Base-by-base conservation (phyloP, 1,139 yeast species). In the Saccharomyces hybrid region DNA sequence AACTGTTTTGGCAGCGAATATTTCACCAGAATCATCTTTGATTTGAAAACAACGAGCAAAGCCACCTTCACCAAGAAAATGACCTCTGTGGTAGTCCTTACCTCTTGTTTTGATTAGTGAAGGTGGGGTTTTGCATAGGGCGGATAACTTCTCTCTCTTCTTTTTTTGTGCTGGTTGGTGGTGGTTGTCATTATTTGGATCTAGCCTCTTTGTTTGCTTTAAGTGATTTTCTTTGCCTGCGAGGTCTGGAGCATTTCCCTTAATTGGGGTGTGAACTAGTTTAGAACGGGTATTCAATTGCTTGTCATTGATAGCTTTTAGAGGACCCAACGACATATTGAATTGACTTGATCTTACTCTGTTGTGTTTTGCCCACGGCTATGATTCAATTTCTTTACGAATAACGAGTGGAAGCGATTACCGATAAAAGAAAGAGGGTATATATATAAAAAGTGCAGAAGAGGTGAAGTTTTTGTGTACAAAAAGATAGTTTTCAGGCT, bases 11-110 rank as follows among this genome's bases (percentile, higher is more conserved):
- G 99, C 99, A 28, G 99, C 99, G 73, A 79, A 93, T 3, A 89
- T 80, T 67, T 84, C 82, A 42, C 98, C 98, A 58, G 81, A 77
- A 58, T 91, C 86, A 70, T 89, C 96, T 69, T 87, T 88, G 78
- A 93, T 95, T 71, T 93, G 97, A 74, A 95, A 93, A 70, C 99
- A 95, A 69, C 99, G 83, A 19, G 99, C 99, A 76, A 93, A 93
- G 0, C 99, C 99, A 56, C 99, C 99, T 75, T 90, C 99, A 34
- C 99, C 99, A 44, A 95, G 77, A 63, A 91, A 90, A 57, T 79
- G 79, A 2, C 98, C 98, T 69, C 99, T 83, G 64, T 88, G 88
- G 72, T 88, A 93, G 65, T 90, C 95, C 67, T 88, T 80, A 54
- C 97, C 96, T 74, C 93, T 81, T 47, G 95, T 89, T 64, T 93